phyloP scores from a whole-genome alignment of 139 green algal species.

The Limnomonas spitsbergensis region DNA sequence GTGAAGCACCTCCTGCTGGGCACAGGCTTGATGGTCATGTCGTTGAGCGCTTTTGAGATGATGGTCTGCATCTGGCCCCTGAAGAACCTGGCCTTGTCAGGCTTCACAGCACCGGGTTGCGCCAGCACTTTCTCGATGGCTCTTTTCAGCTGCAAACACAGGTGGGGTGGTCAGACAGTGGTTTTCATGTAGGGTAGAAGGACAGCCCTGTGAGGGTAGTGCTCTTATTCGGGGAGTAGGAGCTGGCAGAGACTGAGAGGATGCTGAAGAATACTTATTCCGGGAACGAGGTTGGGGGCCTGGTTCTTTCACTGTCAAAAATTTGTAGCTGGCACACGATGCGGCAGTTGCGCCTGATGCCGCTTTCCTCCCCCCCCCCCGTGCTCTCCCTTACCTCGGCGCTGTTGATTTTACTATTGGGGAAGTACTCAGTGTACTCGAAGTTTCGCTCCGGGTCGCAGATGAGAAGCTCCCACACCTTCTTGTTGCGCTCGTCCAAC shows the following conservation, averaged over 20 bases:
- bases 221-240: too few relatives aligned
- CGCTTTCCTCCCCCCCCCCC: too few relatives aligned
- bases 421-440: conserved; percentile 90
- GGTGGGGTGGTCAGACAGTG: too few relatives aligned
- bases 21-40: conserved; percentile 85
- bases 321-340: too few relatives aligned
- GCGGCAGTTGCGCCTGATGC: too few relatives aligned
- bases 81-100: conserved; percentile 86
- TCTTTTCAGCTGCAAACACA: conserved; percentile 64
- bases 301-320: too few relatives aligned
- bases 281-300: too few relatives aligned
- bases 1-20: conserved; percentile 89
- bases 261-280: too few relatives aligned
- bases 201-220: neutral
- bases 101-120: conserved; percentile 60
- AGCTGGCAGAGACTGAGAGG: too few relatives aligned
- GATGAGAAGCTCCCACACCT: conserved; percentile 97
- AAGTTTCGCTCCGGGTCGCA: conserved; percentile 80
- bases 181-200: neutral
- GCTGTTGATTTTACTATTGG: conserved; percentile 98
- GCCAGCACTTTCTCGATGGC: conserved; percentile 73
- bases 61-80: conserved; percentile 97
- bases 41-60: conserved; percentile 85
- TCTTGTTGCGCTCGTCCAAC: conserved; percentile 94
- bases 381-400: conserved; percentile 57